Conservation (phyloP, 2,329 filamentous ascomycete genomes). For the Pseudopyricularia cyperi region DNA sequence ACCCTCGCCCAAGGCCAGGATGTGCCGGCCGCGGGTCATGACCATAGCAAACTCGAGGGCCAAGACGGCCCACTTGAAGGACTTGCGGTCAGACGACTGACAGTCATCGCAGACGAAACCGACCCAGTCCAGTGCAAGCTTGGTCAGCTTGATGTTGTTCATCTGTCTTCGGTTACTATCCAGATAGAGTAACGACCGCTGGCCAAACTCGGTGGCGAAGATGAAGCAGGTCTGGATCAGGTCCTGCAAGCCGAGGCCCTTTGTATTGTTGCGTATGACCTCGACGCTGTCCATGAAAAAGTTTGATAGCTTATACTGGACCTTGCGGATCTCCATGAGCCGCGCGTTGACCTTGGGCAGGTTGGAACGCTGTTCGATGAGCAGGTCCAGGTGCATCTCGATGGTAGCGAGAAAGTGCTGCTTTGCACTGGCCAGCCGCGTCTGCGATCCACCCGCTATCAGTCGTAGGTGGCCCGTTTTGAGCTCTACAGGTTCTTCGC, state of each 20-base stretch:
- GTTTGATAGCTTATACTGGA: conserved; percentile 91
- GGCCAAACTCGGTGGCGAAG: conserved; percentile 97
- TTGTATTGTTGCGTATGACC: conserved; percentile 75
- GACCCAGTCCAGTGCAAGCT: conserved; percentile 91
- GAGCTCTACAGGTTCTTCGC: conserved; percentile 71
- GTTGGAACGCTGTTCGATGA: conserved; percentile 88
- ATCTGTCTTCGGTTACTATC: conserved; percentile 89
- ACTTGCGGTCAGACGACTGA: conserved; percentile 83
- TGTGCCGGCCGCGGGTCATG: conserved; percentile 89
- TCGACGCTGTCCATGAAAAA: conserved; percentile 98
- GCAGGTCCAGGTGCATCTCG: conserved; percentile 72
- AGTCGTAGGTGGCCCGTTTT: conserved; percentile 77
- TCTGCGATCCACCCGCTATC: conserved; percentile 76
- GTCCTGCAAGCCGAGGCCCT: conserved; percentile 78
- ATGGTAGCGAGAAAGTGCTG: conserved; percentile 64
- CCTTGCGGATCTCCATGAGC: conserved; percentile 87
- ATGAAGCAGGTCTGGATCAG: conserved; percentile 96
- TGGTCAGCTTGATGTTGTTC: conserved; percentile 92
- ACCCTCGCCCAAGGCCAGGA: conserved; percentile 76
- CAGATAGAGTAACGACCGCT: conserved; percentile 88
- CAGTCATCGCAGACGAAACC: conserved; percentile 98
- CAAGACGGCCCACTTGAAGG: conserved; percentile 92
- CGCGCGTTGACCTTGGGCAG: conserved; percentile 83
- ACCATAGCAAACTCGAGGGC: conserved; percentile 95
- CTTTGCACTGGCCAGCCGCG: conserved; percentile 66